Evolutionary conservation across 441 rosid species (phyloP).

Genomic region (Pelargonium cotyledonis): DNA sequence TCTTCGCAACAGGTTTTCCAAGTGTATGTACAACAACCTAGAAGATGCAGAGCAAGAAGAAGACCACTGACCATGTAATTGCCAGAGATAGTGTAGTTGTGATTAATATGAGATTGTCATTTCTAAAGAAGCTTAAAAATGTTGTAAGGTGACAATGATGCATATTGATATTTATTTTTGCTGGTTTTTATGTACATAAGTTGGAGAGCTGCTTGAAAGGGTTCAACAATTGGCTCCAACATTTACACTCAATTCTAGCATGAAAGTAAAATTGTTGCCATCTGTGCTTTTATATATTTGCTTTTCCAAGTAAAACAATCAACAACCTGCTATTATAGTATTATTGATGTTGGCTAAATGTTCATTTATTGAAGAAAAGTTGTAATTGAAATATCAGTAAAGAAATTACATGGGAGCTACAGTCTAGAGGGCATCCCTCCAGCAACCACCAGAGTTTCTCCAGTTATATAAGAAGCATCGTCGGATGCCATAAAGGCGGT

Average conservation of each 20-base stretch:
- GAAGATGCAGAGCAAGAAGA: neutral
- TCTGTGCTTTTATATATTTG: too few species aligned
- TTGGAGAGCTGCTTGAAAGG: neutral
- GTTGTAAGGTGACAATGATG: neutral
- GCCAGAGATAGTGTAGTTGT: too few species aligned
- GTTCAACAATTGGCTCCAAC: neutral
- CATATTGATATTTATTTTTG: neutral
- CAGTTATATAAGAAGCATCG: slow-evolving; percentile 76
- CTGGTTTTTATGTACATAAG: slow-evolving; percentile 6
- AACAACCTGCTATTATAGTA: too few species aligned
- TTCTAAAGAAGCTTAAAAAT: neutral
- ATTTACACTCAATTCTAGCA: neutral
- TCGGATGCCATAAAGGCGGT: slow-evolving; percentile 80
- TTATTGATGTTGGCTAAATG: neutral
- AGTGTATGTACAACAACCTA: neutral
- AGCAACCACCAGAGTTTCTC: slow-evolving; percentile 77
- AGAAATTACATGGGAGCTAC: slow-evolving; percentile 17
- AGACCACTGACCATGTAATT: neutral
- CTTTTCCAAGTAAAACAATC: too few species aligned
- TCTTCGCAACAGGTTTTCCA: neutral
- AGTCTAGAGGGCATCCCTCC: slow-evolving; percentile 87
- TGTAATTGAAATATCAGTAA: neutral
- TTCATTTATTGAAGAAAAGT: neutral
- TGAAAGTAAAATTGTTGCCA: neutral
- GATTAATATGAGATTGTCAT: neutral